Percentiles rank a stretch among this genome's conserved stretches.
Evolutionary conservation across 768 basidiomycete genomes (phyloP).

Genomic region (Mycena latifolia): DNA sequence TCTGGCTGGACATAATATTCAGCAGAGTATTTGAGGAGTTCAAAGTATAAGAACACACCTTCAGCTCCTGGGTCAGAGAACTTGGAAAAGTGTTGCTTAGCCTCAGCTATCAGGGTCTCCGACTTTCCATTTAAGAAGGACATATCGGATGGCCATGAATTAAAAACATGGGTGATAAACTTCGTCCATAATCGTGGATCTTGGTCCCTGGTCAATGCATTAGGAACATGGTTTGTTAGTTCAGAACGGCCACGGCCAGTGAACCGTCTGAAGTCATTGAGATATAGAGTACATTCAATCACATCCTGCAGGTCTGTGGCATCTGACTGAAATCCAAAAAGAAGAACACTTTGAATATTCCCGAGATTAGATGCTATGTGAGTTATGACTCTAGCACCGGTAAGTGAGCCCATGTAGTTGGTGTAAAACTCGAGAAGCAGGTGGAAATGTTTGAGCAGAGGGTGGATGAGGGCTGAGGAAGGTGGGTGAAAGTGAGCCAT

Average conservation of each 20-base stretch:
- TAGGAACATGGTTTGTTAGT: background rate
- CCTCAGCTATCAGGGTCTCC: background rate
- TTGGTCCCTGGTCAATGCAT: background rate
- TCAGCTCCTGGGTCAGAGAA: background rate
- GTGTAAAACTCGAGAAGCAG: background rate
- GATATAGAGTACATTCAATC: background rate
- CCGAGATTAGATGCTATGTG: background rate
- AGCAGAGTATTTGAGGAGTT: background rate
- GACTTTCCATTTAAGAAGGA: background rate
- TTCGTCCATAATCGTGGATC: background rate
- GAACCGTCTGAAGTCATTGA: background rate
- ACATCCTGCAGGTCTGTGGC: background rate
- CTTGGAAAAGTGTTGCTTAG: background rate
- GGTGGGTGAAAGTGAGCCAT: background rate
- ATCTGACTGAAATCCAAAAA: background rate
- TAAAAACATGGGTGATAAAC: background rate
- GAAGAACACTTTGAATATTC: background rate
- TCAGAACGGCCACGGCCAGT: background rate
- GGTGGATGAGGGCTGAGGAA: background rate
- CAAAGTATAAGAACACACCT: background rate
- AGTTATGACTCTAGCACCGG: background rate
- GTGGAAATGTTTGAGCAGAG: background rate
- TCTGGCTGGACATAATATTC: background rate
- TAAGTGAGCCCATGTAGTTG: background rate
- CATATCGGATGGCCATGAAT: background rate